Base-by-base conservation (phyloP, 106 monocot species). In the Allium fistulosum region DNA sequence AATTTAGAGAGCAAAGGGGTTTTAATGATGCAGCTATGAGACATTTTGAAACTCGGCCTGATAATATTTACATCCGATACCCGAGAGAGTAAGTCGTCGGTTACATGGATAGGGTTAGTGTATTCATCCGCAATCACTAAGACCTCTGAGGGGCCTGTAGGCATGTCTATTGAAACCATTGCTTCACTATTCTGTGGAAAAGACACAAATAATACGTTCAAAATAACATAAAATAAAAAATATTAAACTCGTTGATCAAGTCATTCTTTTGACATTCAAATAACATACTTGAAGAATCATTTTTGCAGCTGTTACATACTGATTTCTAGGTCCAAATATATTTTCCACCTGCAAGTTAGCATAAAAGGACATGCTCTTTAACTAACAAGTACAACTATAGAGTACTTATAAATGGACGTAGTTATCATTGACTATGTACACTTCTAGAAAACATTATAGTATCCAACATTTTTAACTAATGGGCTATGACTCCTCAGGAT, bases 231-330 rank as follows among this genome's bases (percentile, higher is more conserved):
- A 17, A 5, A 69, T 69, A 2, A 15, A 69, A 17, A 46, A 10
- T 49, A 11, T 0, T 15, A 48, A 2, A 17, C 8, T 66, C 17
- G 0, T 59, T 61, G 27, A 46, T n/a, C n/a, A n/a, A n/a, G n/a
- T n/a, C n/a, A n/a, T n/a, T n/a, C n/a, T n/a, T n/a, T n/a, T n/a
- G n/a, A n/a, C n/a, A n/a, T n/a, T n/a, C n/a, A 48, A 56, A 17
- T n/a, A 57, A 17, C 88, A 59, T 84, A 99, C 97, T 72, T 99
- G 97, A 49, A 99, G 89, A 81, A 92, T 83, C 97, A 99, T 99
- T 83, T 99, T 99, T 51, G 97, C 97, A 73, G 87, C 97, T 59
- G 92, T 99, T 55, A 99, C 97, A 81, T 99, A 99, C 63, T 99
- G 97, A 72, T 99, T 99, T 81, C 92, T 88, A 59, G 97, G 97